phyloP scores from a whole-genome alignment of 768 basidiomycete species.

The Suillus bovinus region DNA sequence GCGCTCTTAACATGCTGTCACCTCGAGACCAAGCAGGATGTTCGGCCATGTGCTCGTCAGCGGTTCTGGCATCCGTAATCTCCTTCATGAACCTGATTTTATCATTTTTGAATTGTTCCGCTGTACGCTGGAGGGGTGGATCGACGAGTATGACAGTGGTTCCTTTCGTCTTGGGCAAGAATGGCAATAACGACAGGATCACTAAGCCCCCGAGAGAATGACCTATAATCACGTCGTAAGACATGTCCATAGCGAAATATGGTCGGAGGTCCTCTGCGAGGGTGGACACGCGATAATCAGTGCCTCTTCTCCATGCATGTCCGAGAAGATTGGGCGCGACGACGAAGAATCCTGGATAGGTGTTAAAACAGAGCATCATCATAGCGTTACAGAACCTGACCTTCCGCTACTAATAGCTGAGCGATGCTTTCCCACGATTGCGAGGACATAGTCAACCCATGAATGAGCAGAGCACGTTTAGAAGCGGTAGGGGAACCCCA shows the following conservation, averaged over 20 bases:
- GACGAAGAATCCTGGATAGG: slow-evolving; percentile 18
- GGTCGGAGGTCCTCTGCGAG: slow-evolving; percentile 19
- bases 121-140: not conserved
- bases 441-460: slow-evolving; percentile 21
- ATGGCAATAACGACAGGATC: slow-evolving; percentile 12
- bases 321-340: slow-evolving; percentile 22
- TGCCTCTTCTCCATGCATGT: slow-evolving; percentile 13
- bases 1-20: not conserved
- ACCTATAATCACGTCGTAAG: slow-evolving; percentile 21
- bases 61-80: not conserved
- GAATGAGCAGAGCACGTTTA: slow-evolving; percentile 20
- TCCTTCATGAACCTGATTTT: not conserved
- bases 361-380: not conserved
- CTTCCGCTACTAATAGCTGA: slow-evolving; percentile 17
- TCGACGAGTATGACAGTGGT: not conserved
- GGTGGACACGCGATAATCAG: slow-evolving; percentile 11
- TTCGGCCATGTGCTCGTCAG: not conserved
- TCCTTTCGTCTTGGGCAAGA: not conserved
- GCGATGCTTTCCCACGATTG: slow-evolving; percentile 22
- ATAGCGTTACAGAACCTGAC: slow-evolving; percentile 5
- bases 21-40: slow-evolving; percentile 2
- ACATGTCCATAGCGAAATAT: slow-evolving; percentile 12
- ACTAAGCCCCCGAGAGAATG: slow-evolving; percentile 23
- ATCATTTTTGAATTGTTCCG: not conserved
- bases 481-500: slow-evolving; percentile 20